Evolutionary conservation across 139 green algal species (phyloP), one percentile per base, ranked within the genome.

Genomic region (Klebsormidium nitens): DNA sequence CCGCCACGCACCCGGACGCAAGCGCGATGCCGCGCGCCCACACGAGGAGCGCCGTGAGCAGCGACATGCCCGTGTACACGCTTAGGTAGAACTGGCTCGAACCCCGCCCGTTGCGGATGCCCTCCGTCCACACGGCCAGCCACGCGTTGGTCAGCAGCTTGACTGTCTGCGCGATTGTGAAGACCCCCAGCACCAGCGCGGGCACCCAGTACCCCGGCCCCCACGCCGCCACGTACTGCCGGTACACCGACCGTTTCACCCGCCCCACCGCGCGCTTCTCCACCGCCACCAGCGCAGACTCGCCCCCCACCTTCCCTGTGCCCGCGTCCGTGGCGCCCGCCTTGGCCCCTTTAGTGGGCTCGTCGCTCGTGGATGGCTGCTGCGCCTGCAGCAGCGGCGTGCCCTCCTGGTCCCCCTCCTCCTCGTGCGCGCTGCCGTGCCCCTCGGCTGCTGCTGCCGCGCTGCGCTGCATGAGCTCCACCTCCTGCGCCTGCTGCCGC

Each of bases 231-330:
- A 91, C 61, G 76, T 91, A 91, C 11, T 34, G 34, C 2, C n/a
- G 39, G 34, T 91, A 66, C 49, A 91, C 83, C 1, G 19, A 3
- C 2, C 57, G 36, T 42, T 71, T 78, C 26, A 91, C 67, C 36
- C 67, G 73, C n/a, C 87, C 87, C 59, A 80, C 64, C 55, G 85
- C 76, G 3, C 86, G 71, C 34, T 70, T 44, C 76, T 91, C 87
- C 6, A 84, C 64, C 5, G 87, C 81, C 6, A 89, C 83, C 34
- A 91, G 58, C 67, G 36, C 29, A 26, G 26, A 40, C 42, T 17
- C 31, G 5, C 34, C 64, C 64, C 28, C 37, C 48, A 38, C 19
- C 48, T 69, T 64, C 48, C 66, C 32, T 44, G n/a, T 36, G n/a
- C 34, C 63, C n/a, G 0, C 62, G 31, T 14, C 68, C 29, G 32